These are phyloP conservation scores for Clavulina sp. DNA, from an alignment of 768 basidiomycete species.

Conservation along the genomic window DNA sequence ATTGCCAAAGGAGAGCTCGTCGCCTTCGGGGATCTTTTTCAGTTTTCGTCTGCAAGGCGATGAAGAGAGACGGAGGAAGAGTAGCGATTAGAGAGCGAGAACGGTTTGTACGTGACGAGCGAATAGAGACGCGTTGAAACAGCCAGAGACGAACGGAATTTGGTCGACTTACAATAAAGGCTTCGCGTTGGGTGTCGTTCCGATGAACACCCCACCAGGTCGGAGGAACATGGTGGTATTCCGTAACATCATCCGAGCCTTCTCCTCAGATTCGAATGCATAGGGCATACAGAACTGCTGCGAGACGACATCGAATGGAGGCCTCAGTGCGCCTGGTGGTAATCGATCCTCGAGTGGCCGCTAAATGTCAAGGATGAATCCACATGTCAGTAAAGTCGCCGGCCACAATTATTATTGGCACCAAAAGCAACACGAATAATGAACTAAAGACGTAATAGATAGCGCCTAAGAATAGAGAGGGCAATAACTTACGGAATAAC, in stretches of 20 bases:
- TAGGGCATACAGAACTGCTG: conserved; percentile 99
- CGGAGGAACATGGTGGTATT: conserved; percentile 73
- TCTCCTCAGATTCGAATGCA: conserved; percentile 81
- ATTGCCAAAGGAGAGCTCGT: conserved; percentile 79
- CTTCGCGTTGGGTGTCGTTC: conserved; percentile 88
- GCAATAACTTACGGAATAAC: conserved; percentile 39
- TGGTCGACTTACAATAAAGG: conserved; percentile 72
- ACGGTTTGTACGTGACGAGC: neutral
- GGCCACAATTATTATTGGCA: neutral
- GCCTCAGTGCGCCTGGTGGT: conserved; percentile 36
- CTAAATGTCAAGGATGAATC: conserved; percentile 12
- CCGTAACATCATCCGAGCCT: conserved; percentile 79
- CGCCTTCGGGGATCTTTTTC: conserved; percentile 39
- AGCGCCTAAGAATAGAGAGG: too few relatives aligned
- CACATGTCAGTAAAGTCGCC: neutral
- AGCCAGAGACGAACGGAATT: too few relatives aligned
- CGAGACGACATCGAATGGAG: conserved; percentile 83
- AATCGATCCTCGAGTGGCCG: conserved; percentile 55
- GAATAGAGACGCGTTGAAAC: neutral
- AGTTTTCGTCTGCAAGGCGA: conserved; percentile 55
- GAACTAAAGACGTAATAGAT: neutral
- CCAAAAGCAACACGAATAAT: neutral
- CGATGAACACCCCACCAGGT: conserved; percentile 80
- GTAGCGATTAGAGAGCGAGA: neutral
- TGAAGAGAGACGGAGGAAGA: conserved; percentile 3